A percentile compares a stretch with the other conserved stretches of the same genome.
Evolutionary conservation across 148 eudicot genomes (phyloP).

Genomic region (Persicaria maculosa): DNA sequence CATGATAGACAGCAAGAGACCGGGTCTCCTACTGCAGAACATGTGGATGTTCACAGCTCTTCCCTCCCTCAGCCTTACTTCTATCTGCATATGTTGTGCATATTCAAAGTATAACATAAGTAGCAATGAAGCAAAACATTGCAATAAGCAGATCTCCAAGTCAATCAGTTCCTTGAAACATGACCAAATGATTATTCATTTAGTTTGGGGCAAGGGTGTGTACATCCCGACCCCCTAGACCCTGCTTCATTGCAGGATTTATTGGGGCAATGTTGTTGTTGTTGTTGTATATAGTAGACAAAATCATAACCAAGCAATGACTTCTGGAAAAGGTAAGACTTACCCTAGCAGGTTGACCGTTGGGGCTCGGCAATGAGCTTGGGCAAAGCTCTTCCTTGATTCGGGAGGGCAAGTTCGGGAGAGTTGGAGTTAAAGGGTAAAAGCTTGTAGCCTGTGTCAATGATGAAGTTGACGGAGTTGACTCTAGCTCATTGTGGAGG

Average conservation of each 20-base stretch:
- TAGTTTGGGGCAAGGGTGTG: too few relatives aligned
- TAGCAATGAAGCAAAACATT: neutral
- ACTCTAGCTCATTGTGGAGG: slow-evolving; percentile 65
- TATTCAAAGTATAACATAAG: neutral
- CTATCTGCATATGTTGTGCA: slow-evolving; percentile 32
- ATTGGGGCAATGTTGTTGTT: too few relatives aligned
- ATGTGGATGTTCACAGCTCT: slow-evolving; percentile 74
- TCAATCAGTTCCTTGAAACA: neutral
- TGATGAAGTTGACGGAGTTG: slow-evolving; percentile 33
- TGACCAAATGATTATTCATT: neutral
- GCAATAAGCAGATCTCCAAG: neutral
- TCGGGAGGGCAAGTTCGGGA: slow-evolving; percentile 39
- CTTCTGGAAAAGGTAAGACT: neutral
- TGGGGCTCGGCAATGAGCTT: slow-evolving; percentile 36
- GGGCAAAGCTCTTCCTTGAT: slow-evolving; percentile 59
- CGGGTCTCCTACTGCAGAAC: slow-evolving; percentile 74
- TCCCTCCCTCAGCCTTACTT: slow-evolving; percentile 62
- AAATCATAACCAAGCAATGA: too few relatives aligned
- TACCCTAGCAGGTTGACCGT: slow-evolving; percentile 51
- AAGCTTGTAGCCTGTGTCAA: slow-evolving; percentile 30
- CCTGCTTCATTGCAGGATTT: too few relatives aligned
- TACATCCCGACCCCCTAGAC: too few relatives aligned
- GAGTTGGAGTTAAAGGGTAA: slow-evolving; percentile 37
- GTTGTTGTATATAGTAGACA: too few relatives aligned
- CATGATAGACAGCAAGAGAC: slow-evolving; percentile 55